These are phyloP conservation scores for Cyberlindnera subsufficiens DNA, from an alignment of 805 yeast species.

Conservation along the genomic window DNA sequence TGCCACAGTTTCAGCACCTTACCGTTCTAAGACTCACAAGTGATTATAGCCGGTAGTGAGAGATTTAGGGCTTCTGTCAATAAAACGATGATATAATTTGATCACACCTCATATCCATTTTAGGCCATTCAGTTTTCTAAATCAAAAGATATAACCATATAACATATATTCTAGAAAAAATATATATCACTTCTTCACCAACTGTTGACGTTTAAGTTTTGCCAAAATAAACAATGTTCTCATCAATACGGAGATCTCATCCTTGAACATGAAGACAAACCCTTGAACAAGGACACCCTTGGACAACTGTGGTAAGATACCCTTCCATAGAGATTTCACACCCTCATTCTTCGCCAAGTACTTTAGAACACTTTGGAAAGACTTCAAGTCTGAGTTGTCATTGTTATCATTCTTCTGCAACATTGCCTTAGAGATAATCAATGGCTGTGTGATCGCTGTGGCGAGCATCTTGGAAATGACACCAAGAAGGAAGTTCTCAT, in stretches of 20 bases:
- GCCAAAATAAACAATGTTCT: conserved; percentile 18
- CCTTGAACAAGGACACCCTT: conserved; percentile 87
- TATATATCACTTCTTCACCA: conserved; percentile 6
- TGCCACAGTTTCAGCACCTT: too few relatives aligned
- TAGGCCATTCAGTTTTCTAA: too few relatives aligned
- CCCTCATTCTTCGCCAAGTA: conserved; percentile 64
- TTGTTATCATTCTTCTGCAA: conserved; percentile 47
- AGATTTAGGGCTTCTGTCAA: too few relatives aligned
- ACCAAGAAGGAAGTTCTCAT: conserved; percentile 66
- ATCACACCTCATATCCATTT: too few relatives aligned
- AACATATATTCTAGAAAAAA: neutral
- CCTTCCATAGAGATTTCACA: conserved; percentile 64
- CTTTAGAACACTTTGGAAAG: conserved; percentile 57
- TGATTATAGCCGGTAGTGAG: too few relatives aligned
- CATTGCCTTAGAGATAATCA: conserved; percentile 79
- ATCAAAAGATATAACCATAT: neutral
- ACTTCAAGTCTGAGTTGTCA: conserved; percentile 40
- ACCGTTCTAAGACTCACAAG: too few relatives aligned
- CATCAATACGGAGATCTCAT: conserved; percentile 20
- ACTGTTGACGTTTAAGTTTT: conserved; percentile 5
- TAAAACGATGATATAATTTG: too few relatives aligned
- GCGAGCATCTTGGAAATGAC: conserved; percentile 79
- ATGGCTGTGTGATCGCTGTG: conserved; percentile 75
- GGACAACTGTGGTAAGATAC: conserved; percentile 69
- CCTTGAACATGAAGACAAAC: conserved; percentile 66